Base-by-base conservation (phyloP, 129 eudicot species). In the Centella asiatica region DNA sequence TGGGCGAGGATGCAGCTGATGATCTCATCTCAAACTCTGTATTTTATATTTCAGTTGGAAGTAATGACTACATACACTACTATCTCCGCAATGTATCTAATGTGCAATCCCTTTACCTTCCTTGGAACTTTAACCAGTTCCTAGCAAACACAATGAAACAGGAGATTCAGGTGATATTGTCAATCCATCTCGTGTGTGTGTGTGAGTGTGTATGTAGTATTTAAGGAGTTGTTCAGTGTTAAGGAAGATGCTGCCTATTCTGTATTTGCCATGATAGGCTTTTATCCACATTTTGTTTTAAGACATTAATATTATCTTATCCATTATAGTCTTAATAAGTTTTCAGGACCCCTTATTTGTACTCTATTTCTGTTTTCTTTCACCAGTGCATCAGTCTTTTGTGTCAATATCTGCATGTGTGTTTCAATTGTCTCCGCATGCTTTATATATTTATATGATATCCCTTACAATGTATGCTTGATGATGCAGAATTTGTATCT, bases 31-130 rank as follows among this genome's bases (percentile, higher is more conserved):
- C 94, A 58, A 74, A 67, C 44, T 92, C 98, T 10, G 53, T 92
- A 1, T 87, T 92, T 71, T 92, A 92, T 67, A 80, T 92, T 65
- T 92, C 98, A 22, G 76, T 92, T 6, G 98, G 98, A 57, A 92
- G 80, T 62, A 92, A 92, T 19, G 98, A 92, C 74, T 92, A 77
- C 78, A 92, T 92, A 70, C 98, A 92, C 66, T 92, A 87, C 82
- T 92, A 84, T 71, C 88, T 92, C 20, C 87, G 79, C 17, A 82
- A 92, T 78, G 83, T 72, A 10, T 92, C 98, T 2, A 69, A 47
- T 44, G 96, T 92, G 45, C 98, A 87, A 73, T 70, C 94, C 13
- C 61, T 77, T 44, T 92, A 81, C 68, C 77, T 80, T 18, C 92
- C 98, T 3, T 92, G 96, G 98, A 78, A 59, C 28, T 92, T 92